Evolutionary conservation across 2,329 filamentous ascomycete genomes (phyloP).

Genomic region (Penicillium thymicola): DNA sequence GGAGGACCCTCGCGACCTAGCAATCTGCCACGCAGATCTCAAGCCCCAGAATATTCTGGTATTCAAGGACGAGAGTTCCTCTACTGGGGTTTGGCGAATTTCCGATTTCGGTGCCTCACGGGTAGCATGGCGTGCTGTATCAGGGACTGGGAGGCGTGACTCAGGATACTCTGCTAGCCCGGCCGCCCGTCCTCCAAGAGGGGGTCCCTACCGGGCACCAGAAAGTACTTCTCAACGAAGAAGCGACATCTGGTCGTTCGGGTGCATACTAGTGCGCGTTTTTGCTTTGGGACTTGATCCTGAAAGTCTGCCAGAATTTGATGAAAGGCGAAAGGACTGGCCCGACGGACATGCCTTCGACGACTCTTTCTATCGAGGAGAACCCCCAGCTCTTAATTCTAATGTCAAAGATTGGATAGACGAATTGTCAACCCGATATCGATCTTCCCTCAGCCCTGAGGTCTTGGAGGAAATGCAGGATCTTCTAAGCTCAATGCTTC

Average conservation of each 20-base stretch:
- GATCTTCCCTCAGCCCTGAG: background rate
- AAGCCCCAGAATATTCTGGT: constrained; percentile 20
- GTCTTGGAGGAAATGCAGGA: background rate
- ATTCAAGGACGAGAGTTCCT: background rate
- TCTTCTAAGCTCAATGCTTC: background rate
- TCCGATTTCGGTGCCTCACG: constrained; percentile 24
- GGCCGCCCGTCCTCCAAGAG: background rate
- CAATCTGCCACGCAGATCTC: background rate
- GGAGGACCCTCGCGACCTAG: background rate
- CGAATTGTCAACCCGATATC: background rate
- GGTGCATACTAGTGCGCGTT: constrained; percentile 19
- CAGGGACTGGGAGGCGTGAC: background rate
- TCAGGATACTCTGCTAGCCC: background rate
- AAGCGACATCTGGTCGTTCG: constrained; percentile 24
- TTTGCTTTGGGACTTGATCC: constrained; percentile 14
- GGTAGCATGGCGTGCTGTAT: background rate
- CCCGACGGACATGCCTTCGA: background rate
- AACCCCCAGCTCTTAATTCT: background rate
- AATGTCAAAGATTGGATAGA: background rate
- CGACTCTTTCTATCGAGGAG: background rate
- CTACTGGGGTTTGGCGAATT: constrained; percentile 25
- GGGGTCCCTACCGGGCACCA: constrained; percentile 10
- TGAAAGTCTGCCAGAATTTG: background rate
- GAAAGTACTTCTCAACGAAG: constrained; percentile 1
- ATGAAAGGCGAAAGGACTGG: background rate